Conservation (phyloP, 1,139 yeast species). For the Petasospora rhodanensis region DNA sequence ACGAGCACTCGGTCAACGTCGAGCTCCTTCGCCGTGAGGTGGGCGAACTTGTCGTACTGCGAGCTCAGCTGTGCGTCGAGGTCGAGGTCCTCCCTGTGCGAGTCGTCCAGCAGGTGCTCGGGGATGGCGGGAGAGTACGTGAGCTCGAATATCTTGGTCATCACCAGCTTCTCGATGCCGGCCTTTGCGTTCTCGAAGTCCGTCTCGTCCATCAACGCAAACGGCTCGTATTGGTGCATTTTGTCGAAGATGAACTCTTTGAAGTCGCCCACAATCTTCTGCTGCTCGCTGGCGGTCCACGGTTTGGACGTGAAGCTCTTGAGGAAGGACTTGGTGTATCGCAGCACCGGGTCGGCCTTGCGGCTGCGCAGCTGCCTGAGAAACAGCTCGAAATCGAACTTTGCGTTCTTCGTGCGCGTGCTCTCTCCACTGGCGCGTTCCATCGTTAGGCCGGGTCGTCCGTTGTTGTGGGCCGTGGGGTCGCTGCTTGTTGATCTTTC, state of each 20-base stretch:
- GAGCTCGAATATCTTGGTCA: conserved; percentile 76
- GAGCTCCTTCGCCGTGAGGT: conserved; percentile 76
- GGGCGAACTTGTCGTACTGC: conserved; percentile 62
- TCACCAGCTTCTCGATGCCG: conserved; percentile 87
- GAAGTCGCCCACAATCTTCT: conserved; percentile 71
- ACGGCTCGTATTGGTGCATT: conserved; percentile 67
- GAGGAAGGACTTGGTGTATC: conserved; percentile 78
- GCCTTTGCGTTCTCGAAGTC: conserved; percentile 74
- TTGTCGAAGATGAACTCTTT: conserved; percentile 65
- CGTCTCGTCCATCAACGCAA: conserved; percentile 56
- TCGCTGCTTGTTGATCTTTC: too few relatives aligned
- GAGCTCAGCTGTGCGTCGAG: conserved; percentile 53
- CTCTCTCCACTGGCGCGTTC: conserved; percentile 9
- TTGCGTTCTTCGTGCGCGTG: conserved; percentile 10
- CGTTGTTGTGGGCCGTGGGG: too few relatives aligned
- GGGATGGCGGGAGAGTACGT: conserved; percentile 79
- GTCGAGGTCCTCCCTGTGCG: conserved; percentile 57
- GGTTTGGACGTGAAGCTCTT: conserved; percentile 56
- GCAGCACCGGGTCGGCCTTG: conserved; percentile 83
- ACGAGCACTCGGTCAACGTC: conserved; percentile 58
- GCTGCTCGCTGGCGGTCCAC: conserved; percentile 76
- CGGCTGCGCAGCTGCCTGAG: conserved; percentile 65
- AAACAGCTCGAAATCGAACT: conserved; percentile 79
- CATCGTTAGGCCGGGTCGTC: neutral
- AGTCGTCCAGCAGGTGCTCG: conserved; percentile 36